Evolutionary conservation across 345 rosid genomes (phyloP), one percentile per base, ranked within the genome.

Genomic region (Lepidium aucheri): DNA sequence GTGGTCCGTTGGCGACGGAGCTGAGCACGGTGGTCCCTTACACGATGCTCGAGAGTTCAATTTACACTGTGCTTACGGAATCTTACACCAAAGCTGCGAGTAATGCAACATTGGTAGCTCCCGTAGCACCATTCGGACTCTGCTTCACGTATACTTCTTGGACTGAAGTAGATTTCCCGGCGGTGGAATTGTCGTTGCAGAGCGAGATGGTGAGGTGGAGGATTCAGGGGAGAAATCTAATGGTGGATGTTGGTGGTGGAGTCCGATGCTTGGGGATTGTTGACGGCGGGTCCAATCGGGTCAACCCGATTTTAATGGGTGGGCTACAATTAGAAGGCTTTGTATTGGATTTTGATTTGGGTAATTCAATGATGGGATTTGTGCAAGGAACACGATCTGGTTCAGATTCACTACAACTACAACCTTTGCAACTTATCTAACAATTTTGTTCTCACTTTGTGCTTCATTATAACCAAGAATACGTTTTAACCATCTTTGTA

Each of bases 121-220:
- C 82, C 24, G 81, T 80, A 13, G 76, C 83, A 13, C 96, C 95
- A 6, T 92, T 92, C 52, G 76, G 60, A 26, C 75, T 61, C 26
- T 87, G 98, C 42, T 89, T 75, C 65, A 44, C 68, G 20, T 65
- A 71, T 0, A 10, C 55, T 42, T 20, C 43, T 16, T 26, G 33
- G 15, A 70, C 44, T 34, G 73, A 61, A 8, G 54, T 35, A 3
- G 76, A 72, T 4, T 72, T 65, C n/a, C 96, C 98, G 3, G 73
- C 49, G 14, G 79, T 89, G 30, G 95, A 87, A 9, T 63, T 89
- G 3, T 76, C 86, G 56, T 68, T 92, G 84, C 96, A 92, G 71
- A 92, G 96, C 72, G 89, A 89, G 83, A 79, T 92, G 96, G 88
- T 85, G 68, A 83, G 79, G 79, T 92, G 98, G 98, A 85, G 78